phyloP scores from a whole-genome alignment of 805 yeast genomes.

The Candida taoyuanica region DNA sequence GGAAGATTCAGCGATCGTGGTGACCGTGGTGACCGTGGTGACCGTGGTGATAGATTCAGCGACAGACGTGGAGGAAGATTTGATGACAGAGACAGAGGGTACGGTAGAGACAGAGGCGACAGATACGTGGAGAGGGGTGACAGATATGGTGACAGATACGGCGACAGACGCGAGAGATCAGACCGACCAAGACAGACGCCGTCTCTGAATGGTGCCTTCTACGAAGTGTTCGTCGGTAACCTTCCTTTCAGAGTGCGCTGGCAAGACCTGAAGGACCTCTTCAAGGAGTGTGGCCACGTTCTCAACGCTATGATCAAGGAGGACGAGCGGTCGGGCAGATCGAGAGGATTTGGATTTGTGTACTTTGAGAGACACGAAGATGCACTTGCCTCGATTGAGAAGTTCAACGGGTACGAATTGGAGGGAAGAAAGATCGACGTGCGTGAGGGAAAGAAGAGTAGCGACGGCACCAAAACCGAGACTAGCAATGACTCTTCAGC shows the following conservation, averaged over 20 bases:
- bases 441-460: conserved; percentile 56
- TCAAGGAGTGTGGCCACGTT: conserved; percentile 74
- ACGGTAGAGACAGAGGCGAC: conserved; percentile 20
- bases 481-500: background rate
- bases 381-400: conserved; percentile 66
- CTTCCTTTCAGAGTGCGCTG: conserved; percentile 78
- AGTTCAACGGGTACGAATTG: conserved; percentile 61
- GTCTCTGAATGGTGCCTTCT: conserved; percentile 22
- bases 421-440: conserved; percentile 80
- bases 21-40: conserved; percentile 11
- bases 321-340: conserved; percentile 58
- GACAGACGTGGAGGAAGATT: conserved; percentile 11
- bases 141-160: conserved; percentile 2
- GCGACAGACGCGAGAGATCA: conserved; percentile 15
- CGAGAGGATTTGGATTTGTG: conserved; percentile 85
- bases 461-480: no score
- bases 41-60: conserved; percentile 14
- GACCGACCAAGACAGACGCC: conserved; percentile 12
- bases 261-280: conserved; percentile 83
- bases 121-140: conserved; percentile 12
- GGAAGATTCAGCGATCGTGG: conserved; percentile 5
- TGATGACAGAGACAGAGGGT: conserved; percentile 1
- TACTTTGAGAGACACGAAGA: conserved; percentile 60
- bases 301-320: conserved; percentile 73
- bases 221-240: conserved; percentile 73